phyloP scores from a whole-genome alignment of 129 eudicot genomes.

The Apium graveolens region DNA sequence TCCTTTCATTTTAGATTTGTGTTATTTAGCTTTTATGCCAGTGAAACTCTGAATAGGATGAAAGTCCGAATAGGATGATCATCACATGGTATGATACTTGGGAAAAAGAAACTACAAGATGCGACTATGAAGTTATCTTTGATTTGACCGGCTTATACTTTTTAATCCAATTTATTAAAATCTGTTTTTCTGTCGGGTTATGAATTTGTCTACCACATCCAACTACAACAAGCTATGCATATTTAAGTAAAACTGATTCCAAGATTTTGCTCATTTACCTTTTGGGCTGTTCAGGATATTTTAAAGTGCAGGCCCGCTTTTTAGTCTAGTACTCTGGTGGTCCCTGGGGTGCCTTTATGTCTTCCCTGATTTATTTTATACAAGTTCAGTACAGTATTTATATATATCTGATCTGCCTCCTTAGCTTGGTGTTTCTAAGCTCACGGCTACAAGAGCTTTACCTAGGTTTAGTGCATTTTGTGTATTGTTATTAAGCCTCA shows the following conservation, averaged over 20 bases:
- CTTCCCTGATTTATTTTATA: background rate
- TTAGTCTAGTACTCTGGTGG: background rate
- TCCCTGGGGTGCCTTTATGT: background rate
- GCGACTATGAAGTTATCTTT: background rate
- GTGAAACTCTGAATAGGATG: too few relatives aligned
- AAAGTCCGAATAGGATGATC: too few relatives aligned
- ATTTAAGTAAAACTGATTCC: background rate
- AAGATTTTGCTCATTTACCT: background rate
- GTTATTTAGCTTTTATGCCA: too few relatives aligned
- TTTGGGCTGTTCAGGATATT: background rate
- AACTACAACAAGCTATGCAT: background rate
- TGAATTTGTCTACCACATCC: background rate
- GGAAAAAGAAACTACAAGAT: background rate
- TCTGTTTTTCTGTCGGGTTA: background rate
- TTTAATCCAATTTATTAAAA: too few relatives aligned
- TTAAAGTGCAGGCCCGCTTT: background rate
- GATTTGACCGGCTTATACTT: background rate
- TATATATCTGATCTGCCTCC: background rate
- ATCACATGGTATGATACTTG: background rate
- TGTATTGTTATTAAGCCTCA: background rate
- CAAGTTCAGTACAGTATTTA: background rate
- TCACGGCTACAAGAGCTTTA: background rate
- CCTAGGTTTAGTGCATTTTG: background rate
- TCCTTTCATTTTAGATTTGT: background rate
- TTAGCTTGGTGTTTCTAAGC: background rate